Conservation (phyloP, 495 filamentous ascomycete genomes). For the Annulohypoxylon maeteangense region DNA sequence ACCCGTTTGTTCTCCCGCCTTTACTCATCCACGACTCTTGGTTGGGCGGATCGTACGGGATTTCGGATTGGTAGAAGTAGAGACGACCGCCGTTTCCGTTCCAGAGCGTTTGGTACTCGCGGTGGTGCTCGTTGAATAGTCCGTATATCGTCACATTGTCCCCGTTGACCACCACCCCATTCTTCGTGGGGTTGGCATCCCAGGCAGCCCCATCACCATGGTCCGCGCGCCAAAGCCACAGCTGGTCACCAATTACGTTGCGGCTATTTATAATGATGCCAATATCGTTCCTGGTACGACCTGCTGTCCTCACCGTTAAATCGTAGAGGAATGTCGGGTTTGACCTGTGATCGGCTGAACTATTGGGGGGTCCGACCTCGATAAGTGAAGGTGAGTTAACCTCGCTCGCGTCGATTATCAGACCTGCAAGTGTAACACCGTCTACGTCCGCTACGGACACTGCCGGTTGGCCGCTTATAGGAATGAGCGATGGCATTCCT, state of each 20-base stretch:
- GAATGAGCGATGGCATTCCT: conserved; percentile 45
- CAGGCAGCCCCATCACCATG: conserved; percentile 45
- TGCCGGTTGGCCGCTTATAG: conserved; percentile 31
- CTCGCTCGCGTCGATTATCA: conserved; percentile 46
- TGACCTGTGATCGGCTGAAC: conserved; percentile 27
- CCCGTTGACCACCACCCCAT: conserved; percentile 48
- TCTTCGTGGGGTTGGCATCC: conserved; percentile 45
- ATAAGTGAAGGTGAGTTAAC: conserved; percentile 38
- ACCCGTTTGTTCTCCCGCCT: conserved; percentile 41
- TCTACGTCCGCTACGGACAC: conserved; percentile 44
- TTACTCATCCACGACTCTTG: conserved; percentile 45
- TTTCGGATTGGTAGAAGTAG: conserved; percentile 50
- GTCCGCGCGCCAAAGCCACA: conserved; percentile 50
- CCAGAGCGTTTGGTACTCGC: conserved; percentile 49
- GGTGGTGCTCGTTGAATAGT: conserved; percentile 49
- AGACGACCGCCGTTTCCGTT: conserved; percentile 47
- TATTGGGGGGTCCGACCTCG: conserved; percentile 41
- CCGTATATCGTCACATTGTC: conserved; percentile 48
- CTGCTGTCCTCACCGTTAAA: conserved; percentile 45
- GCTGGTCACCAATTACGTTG: conserved; percentile 46
- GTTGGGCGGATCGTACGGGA: conserved; percentile 48
- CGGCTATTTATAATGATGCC: conserved; percentile 48
- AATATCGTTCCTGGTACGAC: conserved; percentile 42
- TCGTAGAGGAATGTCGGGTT: conserved; percentile 49
- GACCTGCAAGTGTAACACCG: conserved; percentile 47